Percentiles rank a stretch among this genome's conserved stretches.
Conservation (phyloP, 352 stramenopile genomes). For the Pythium aquatile region DNA sequence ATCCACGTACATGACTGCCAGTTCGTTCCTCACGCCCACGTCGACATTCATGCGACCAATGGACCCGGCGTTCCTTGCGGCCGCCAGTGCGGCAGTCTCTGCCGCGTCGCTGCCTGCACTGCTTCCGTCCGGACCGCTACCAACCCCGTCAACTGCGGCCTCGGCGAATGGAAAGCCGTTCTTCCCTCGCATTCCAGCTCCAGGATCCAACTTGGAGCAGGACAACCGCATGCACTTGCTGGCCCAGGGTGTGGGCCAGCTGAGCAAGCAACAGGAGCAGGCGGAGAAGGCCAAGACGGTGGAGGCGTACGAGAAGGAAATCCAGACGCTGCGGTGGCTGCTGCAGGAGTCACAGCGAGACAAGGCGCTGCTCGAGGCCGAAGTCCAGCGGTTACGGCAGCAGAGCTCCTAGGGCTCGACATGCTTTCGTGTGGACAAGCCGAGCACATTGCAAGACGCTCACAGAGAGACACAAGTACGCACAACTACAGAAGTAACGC, state of each 20-base stretch:
- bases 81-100: background rate
- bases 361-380: constrained; percentile 55
- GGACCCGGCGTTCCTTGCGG: constrained; percentile 16
- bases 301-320: constrained; percentile 67
- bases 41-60: constrained; percentile 39
- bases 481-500: constrained; percentile 4
- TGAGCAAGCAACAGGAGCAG: constrained; percentile 59
- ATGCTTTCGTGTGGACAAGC: background rate
- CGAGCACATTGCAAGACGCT: background rate
- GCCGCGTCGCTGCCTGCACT: constrained; percentile 44
- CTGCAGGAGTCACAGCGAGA: constrained; percentile 75
- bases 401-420: constrained; percentile 26
- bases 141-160: constrained; percentile 11
- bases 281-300: constrained; percentile 25
- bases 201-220: constrained; percentile 19
- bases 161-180: constrained; percentile 27
- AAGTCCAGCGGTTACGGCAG: constrained; percentile 69
- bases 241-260: constrained; percentile 48
- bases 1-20: constrained; percentile 4
- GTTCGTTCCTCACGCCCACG: constrained; percentile 35
- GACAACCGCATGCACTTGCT: constrained; percentile 72
- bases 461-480: background rate
- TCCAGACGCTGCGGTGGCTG: constrained; percentile 60
- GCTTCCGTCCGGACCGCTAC: constrained; percentile 33
- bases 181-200: constrained; percentile 39